Base-by-base conservation (phyloP, 768 basidiomycete species). In the Pulveroboletus frians region DNA sequence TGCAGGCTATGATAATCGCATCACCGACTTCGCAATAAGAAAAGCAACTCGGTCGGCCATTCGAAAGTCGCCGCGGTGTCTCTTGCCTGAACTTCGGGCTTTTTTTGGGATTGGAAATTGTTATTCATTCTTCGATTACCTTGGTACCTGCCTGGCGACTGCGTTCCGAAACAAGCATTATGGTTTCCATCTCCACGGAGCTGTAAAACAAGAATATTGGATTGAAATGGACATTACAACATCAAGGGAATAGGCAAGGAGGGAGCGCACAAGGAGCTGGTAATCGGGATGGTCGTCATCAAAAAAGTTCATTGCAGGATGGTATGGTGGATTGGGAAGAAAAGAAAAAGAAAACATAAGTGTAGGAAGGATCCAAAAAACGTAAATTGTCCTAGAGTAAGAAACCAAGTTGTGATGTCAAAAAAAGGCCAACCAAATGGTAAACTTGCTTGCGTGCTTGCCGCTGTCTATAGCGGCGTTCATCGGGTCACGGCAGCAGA, bases 51-150 rank as follows among this genome's bases (percentile, higher is more conserved):
- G 41, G 52, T 21, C 20, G 41, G 31, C 52, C 32, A 21, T 44
- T 51, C 43, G 40, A 51, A 60, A 30, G 36, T 65, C 60, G 49
- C 63, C 61, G 61, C 63, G 61, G 63, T 62, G 52, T 62, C 59
- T 59, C 54, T 63, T 48, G 52, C 20, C 31, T 38, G 17, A 45
- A 49, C 46, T 53, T 51, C 45, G 40, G 56, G 27, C 29, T 23
- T 46, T 53, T 23, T 44, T 58, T 44, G 29, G 29, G 53, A 51
- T 58, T 61, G 39, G 30, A 43, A 56, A 62, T 59, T 62, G 26
- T 26, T 32, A 32, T 43, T 38, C 36, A 30, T 42, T 39, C 52
- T 62, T 54, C 54, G 44, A 56, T 59, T 54, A 52, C 57, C 42
- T 50, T 55, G 39, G 39, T 49, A 32, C 45, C 52, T 49, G 53